Base-by-base conservation (phyloP, 306 rosid species). In the Neltuma alba region DNA sequence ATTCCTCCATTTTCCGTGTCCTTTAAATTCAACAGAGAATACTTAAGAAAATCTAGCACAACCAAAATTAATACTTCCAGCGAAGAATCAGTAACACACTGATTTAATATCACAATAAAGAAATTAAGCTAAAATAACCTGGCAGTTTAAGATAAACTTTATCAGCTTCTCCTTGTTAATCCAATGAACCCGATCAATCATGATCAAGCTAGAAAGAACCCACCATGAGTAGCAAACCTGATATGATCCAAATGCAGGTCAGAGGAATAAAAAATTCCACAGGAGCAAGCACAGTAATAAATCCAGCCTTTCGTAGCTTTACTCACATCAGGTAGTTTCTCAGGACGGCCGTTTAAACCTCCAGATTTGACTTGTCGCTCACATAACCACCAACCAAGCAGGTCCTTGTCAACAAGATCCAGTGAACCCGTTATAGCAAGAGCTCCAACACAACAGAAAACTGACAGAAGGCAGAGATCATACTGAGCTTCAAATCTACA, bases 221-320 rank as follows among this genome's bases (percentile, higher is more conserved):
- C 98, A 93, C 97, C 98, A 93, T 0, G 93, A 90, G 84, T 91
- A 93, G 89, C 98, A 91, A 47, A 95, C 99, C 97, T 95, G 86
- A 72, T 67, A 41, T 31, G 37, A 61, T 70, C 66, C 47, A 82
- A 80, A 31, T 73, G 60, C 82, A 33, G 36, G 47, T 72, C 11
- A 80, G 74, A 87, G 70, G 55, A 40, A 80, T 38, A 67, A 82
- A 44, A 48, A 58, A 5, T 28, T 28, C 31, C 64, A 60, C 42
- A 65, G 45, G 47, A 16, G 47, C 75, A 81, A 25, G 67, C 30
- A 5, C 12, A 73, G 76, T 21, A 28, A 31, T 16, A 72, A 64
- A 36, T 31, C 27, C 50, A 60, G 63, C 27, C 63, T 70, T 67
- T 72, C 36, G 44, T 45, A 62, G 58, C 30, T 64, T 44, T 33